Evolutionary conservation across 768 basidiomycete species (phyloP).

Genomic region (Hemileccinum rubropunctum): DNA sequence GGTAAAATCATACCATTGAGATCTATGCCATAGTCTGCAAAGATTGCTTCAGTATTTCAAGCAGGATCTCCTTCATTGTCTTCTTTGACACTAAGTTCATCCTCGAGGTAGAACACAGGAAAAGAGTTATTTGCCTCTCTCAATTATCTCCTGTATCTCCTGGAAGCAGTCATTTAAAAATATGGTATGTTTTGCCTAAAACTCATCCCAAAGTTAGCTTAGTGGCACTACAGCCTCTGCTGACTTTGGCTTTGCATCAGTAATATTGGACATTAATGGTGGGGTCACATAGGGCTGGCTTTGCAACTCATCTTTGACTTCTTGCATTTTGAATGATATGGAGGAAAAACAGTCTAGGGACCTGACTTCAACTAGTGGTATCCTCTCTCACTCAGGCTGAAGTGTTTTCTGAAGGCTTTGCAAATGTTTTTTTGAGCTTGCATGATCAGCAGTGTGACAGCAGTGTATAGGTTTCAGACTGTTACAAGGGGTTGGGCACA

Average conservation of each 20-base stretch:
- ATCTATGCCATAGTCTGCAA: constrained; percentile 2
- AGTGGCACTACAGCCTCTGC: neutral
- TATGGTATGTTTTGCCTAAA: neutral
- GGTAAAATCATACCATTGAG: neutral
- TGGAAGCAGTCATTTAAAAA: constrained; percentile 9
- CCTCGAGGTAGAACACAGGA: constrained; percentile 1
- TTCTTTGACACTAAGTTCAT: constrained; percentile 8
- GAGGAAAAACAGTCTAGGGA: too few relatives aligned
- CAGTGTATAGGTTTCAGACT: neutral
- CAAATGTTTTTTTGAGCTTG: constrained; percentile 2
- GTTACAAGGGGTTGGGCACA: neutral
- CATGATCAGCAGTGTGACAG: constrained; percentile 4
- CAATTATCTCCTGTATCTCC: constrained; percentile 1
- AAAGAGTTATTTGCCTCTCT: constrained; percentile 1
- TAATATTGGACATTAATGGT: too few relatives aligned
- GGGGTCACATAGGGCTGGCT: too few relatives aligned
- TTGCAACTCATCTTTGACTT: too few relatives aligned
- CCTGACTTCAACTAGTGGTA: too few relatives aligned
- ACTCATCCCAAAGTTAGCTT: constrained; percentile 7
- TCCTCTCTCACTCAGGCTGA: too few relatives aligned
- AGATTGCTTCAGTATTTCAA: neutral
- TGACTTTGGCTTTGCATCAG: too few relatives aligned
- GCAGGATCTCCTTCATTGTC: neutral
- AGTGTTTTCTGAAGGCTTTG: neutral
- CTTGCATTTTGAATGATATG: neutral